phyloP scores from a whole-genome alignment of 257 asterid species.

The Penstemon barbatus region DNA sequence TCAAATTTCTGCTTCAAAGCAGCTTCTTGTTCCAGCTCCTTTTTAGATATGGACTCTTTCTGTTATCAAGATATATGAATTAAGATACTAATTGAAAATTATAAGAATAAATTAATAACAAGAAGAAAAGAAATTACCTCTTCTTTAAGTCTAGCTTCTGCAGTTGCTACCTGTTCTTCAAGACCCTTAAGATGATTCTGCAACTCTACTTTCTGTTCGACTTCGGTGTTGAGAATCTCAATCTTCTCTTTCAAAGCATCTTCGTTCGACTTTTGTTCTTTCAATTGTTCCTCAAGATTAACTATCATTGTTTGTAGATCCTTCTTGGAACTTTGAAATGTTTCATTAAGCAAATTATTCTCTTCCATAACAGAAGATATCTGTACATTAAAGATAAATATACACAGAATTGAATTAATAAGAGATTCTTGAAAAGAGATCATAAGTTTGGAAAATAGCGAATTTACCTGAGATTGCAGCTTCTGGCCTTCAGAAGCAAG shows the following conservation, averaged over 20 bases:
- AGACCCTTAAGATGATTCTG: slow-evolving; percentile 59
- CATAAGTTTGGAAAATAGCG: not conserved
- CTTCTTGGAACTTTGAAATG: slow-evolving; percentile 64
- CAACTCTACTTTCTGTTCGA: slow-evolving; percentile 50
- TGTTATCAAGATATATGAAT: slow-evolving; percentile 40
- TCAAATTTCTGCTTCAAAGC: slow-evolving; percentile 47
- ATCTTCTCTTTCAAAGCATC: slow-evolving; percentile 56
- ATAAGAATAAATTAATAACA: too few relatives aligned
- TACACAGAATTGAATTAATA: not conserved
- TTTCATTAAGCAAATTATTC: slow-evolving; percentile 62
- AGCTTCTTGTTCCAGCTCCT: slow-evolving; percentile 58
- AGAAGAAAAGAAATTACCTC: slow-evolving; percentile 41
- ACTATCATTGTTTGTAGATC: slow-evolving; percentile 65
- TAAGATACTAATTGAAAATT: too few relatives aligned
- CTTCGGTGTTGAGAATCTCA: slow-evolving; percentile 54
- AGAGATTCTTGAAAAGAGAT: not conserved
- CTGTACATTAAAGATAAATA: slow-evolving; percentile 38
- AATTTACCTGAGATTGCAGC: slow-evolving; percentile 75
- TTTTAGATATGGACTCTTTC: slow-evolving; percentile 52
- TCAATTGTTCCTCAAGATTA: slow-evolving; percentile 73
- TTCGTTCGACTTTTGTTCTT: slow-evolving; percentile 57
- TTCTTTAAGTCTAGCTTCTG: slow-evolving; percentile 47
- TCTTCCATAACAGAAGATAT: slow-evolving; percentile 73
- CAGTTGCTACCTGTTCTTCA: slow-evolving; percentile 56
- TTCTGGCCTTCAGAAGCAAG: slow-evolving; percentile 67